A percentile compares a stretch with the other conserved stretches of the same genome.
Conservation (phyloP, 306 rosid genomes). For the Cajanus cajan region DNA sequence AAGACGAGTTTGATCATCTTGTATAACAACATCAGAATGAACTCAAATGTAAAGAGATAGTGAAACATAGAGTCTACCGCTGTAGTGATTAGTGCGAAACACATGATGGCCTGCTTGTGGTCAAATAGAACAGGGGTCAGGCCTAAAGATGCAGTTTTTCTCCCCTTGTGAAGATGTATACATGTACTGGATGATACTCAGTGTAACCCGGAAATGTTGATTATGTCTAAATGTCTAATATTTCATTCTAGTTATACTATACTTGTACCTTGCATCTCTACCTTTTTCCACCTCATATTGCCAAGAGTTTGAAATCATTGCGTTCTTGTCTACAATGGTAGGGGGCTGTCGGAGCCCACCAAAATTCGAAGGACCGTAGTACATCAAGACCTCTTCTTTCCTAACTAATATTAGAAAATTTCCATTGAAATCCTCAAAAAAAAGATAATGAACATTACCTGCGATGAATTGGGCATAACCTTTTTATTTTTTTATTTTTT, state of each 20-base stretch:
- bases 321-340: conserved; percentile 28
- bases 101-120: conserved; percentile 43
- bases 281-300: conserved; percentile 38
- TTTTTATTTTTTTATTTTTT: too few relatives aligned
- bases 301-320: conserved; percentile 27
- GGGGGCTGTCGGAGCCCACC: background rate
- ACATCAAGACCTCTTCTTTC: too few relatives aligned
- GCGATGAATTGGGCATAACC: too few relatives aligned
- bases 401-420: too few relatives aligned
- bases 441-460: too few relatives aligned
- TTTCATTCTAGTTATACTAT: conserved; percentile 44
- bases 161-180: conserved; percentile 57
- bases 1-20: too few relatives aligned
- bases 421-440: too few relatives aligned
- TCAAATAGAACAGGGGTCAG: conserved; percentile 50
- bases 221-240: conserved; percentile 44
- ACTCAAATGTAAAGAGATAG: conserved; percentile 49
- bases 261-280: conserved; percentile 38
- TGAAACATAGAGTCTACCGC: conserved; percentile 39
- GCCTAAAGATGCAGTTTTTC: conserved; percentile 48
- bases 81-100: conserved; percentile 46
- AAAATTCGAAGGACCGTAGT: too few relatives aligned
- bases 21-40: too few relatives aligned
- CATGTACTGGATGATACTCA: conserved; percentile 53
- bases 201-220: conserved; percentile 53